A percentile compares a stretch with the other conserved stretches of the same genome.
Conservation (phyloP, 164 flowering plant species). For the Stephania japonica region DNA sequence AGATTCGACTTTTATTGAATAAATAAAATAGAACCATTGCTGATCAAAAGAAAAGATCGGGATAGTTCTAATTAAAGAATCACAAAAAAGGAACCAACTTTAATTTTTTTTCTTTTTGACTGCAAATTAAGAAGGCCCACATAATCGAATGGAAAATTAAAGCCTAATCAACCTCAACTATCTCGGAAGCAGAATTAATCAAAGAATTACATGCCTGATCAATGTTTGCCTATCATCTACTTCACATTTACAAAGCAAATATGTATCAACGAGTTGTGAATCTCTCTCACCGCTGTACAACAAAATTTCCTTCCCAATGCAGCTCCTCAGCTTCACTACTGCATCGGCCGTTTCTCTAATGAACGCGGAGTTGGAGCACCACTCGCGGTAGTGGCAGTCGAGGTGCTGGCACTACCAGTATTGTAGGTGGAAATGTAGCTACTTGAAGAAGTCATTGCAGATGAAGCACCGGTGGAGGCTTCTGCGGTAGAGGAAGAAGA, state of each 20-base stretch:
- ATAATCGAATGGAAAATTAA: too few species aligned
- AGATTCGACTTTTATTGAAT: too few species aligned
- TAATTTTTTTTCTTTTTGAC: too few species aligned
- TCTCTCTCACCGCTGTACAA: not conserved
- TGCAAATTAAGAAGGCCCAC: too few species aligned
- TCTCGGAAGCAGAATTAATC: not conserved
- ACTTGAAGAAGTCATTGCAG: slow-evolving; percentile 26
- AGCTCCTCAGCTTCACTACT: slow-evolving; percentile 6
- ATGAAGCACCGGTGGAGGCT: slow-evolving; percentile 12
- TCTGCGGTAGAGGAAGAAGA: slow-evolving; percentile 1
- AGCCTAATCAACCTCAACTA: too few species aligned
- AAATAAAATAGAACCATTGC: too few species aligned
- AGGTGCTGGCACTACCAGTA: slow-evolving; percentile 19
- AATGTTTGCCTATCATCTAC: not conserved
- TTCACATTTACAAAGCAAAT: slow-evolving; percentile 3
- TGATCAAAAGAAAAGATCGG: too few species aligned
- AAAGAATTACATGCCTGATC: slow-evolving; percentile 1
- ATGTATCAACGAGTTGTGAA: not conserved
- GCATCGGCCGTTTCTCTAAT: slow-evolving; percentile 44
- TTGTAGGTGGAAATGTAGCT: slow-evolving; percentile 27
- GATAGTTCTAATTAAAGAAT: too few species aligned
- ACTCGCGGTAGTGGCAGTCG: slow-evolving; percentile 19
- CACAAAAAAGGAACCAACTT: too few species aligned
- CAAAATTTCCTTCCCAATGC: not conserved
- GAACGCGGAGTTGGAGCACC: slow-evolving; percentile 25